These are phyloP conservation scores for Fusarium nurragi DNA, from an alignment of 2,329 filamentous ascomycete species.

Conservation along the genomic window DNA sequence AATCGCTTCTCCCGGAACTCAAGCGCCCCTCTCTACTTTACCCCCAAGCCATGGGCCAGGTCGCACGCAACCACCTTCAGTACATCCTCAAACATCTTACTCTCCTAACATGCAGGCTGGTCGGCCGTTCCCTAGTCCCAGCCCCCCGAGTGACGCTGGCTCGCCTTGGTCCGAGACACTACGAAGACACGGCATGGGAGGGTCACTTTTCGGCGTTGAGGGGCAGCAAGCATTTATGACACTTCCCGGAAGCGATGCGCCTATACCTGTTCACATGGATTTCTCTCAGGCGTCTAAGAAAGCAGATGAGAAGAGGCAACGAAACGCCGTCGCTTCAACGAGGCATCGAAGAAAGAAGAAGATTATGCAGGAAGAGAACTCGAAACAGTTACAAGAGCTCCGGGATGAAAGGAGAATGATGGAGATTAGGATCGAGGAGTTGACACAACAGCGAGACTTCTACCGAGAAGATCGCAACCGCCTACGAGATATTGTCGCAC, in stretches of 20 bases:
- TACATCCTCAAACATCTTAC: conserved; percentile 36
- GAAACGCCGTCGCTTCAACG: conserved; percentile 86
- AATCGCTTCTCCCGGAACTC: conserved; percentile 39
- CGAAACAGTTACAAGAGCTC: conserved; percentile 73
- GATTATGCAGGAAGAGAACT: conserved; percentile 80
- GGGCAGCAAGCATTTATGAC: conserved; percentile 53
- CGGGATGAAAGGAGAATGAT: conserved; percentile 75
- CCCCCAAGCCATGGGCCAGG: conserved; percentile 34
- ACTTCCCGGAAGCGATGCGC: conserved; percentile 50
- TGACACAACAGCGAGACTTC: conserved; percentile 65
- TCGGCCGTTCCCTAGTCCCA: conserved; percentile 37
- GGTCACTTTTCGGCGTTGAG: conserved; percentile 43
- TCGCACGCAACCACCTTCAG: conserved; percentile 25
- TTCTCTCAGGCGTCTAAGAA: conserved; percentile 83
- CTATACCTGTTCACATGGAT: conserved; percentile 74
- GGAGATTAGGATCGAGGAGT: conserved; percentile 60
- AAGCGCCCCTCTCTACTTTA: conserved; percentile 39
- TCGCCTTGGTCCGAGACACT: conserved; percentile 48
- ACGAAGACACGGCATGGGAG: conserved; percentile 45
- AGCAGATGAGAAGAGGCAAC: conserved; percentile 84
- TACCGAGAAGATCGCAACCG: conserved; percentile 79
- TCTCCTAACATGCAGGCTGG: conserved; percentile 32
- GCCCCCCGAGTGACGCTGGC: conserved; percentile 35
- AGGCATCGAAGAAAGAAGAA: conserved; percentile 84
- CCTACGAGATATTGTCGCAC: conserved; percentile 71